Conservation (phyloP, 768 basidiomycete species). For the Termitomyces bulborhizus region DNA sequence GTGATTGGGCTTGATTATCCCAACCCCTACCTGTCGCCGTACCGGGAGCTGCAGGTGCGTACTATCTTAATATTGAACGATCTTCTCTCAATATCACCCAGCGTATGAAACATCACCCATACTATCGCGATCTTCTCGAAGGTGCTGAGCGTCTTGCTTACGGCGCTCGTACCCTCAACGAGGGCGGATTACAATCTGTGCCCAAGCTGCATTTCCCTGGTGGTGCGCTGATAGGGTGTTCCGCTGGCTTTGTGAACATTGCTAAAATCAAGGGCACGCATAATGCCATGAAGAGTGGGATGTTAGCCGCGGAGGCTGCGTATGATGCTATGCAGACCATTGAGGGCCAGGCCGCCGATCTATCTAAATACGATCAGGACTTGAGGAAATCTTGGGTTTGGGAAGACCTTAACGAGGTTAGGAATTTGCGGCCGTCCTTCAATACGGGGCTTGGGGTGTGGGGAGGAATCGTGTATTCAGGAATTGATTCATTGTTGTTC, state of each 20-base stretch:
- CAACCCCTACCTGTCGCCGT: conserved; percentile 91
- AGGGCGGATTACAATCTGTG: conserved; percentile 90
- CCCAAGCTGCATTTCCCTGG: conserved; percentile 86
- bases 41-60: conserved; percentile 85
- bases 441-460: conserved; percentile 69
- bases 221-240: conserved; percentile 91
- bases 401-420: conserved; percentile 80
- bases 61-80: too few relatives aligned
- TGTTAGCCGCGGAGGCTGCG: conserved; percentile 91
- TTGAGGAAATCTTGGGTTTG: conserved; percentile 80
- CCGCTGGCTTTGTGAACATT: conserved; percentile 93
- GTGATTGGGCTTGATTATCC: conserved; percentile 93
- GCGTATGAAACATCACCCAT: conserved; percentile 95
- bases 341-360: conserved; percentile 35
- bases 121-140: conserved; percentile 75
- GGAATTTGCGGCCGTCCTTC: conserved; percentile 91
- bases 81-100: conserved; percentile 7
- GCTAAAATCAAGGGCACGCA: conserved; percentile 99
- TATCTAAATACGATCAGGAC: conserved; percentile 66
- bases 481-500: conserved; percentile 79
- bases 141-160: conserved; percentile 78
- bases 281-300: conserved; percentile 98
- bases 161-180: conserved; percentile 84
- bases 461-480: conserved; percentile 88
- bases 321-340: conserved; percentile 46